Percentiles rank a stretch among this genome's conserved stretches.
These are phyloP conservation scores for Xylariaceae sp. DNA, from an alignment of 2,329 filamentous ascomycete genomes.

Conservation along the genomic window DNA sequence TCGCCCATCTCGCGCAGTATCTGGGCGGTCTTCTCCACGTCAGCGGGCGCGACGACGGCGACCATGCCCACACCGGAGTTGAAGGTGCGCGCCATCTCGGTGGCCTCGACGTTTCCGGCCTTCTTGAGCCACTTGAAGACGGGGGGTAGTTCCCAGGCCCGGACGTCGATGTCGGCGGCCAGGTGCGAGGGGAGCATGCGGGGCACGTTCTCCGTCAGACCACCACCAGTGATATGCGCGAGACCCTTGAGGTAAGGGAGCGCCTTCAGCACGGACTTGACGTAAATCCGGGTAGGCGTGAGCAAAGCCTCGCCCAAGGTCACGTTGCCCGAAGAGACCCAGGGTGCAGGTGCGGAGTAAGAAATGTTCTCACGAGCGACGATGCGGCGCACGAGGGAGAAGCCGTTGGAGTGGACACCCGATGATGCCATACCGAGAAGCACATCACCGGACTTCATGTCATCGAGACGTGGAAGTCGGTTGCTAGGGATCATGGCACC, in stretches of 20 bases:
- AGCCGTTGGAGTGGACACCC: constrained; percentile 93
- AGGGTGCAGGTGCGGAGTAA: constrained; percentile 71
- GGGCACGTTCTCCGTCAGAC: constrained; percentile 88
- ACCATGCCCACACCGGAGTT: constrained; percentile 97
- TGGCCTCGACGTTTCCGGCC: constrained; percentile 61
- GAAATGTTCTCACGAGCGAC: constrained; percentile 65
- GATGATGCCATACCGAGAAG: constrained; percentile 80
- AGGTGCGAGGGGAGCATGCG: constrained; percentile 80
- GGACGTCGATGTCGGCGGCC: constrained; percentile 73
- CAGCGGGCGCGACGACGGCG: constrained; percentile 63
- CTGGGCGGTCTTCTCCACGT: constrained; percentile 55
- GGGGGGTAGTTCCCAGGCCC: constrained; percentile 66
- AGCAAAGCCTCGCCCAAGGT: constrained; percentile 73
- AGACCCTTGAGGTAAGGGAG: constrained; percentile 74
- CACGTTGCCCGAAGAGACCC: constrained; percentile 46
- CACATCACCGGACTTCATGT: constrained; percentile 78
- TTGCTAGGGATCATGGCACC: constrained; percentile 68
- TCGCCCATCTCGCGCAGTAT: constrained; percentile 65
- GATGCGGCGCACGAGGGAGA: constrained; percentile 91
- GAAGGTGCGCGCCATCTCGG: constrained; percentile 88
- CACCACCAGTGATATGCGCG: constrained; percentile 94
- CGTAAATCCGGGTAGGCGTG: constrained; percentile 90
- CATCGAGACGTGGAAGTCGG: constrained; percentile 68
- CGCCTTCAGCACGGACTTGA: constrained; percentile 69
- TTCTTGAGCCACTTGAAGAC: constrained; percentile 85